Conservation (phyloP, 2,329 filamentous ascomycete genomes). For the Chrysosporium queenslandicum region DNA sequence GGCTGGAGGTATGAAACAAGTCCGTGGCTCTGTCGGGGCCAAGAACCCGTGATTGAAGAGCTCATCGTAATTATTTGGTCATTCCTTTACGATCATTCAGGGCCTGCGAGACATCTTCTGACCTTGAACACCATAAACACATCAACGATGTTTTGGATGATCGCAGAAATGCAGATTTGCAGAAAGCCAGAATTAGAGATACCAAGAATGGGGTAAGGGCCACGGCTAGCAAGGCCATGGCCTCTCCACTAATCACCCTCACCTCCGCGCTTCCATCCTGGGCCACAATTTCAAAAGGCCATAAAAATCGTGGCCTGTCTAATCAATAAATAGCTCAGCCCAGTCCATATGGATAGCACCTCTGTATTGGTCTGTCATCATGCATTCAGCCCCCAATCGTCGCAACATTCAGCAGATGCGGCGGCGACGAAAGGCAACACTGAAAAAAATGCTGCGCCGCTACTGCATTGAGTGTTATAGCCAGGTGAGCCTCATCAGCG, state of each 20-base stretch:
- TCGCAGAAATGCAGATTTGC: too few relatives aligned
- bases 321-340: neutral
- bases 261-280: neutral
- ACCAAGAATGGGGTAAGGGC: neutral
- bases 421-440: neutral
- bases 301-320: neutral
- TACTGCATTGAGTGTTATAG: slow-evolving; percentile 4
- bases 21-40: too few relatives aligned
- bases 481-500: neutral
- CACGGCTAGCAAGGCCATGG: too few relatives aligned
- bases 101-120: too few relatives aligned
- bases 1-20: too few relatives aligned
- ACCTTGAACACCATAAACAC: too few relatives aligned
- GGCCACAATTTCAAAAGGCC: slow-evolving; percentile 2
- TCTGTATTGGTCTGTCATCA: neutral
- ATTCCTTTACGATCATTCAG: too few relatives aligned
- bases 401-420: slow-evolving; percentile 1
- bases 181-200: too few relatives aligned
- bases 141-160: too few relatives aligned
- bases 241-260: slow-evolving; percentile 3
- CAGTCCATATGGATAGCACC: neutral
- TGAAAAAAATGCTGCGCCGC: neutral
- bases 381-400: neutral
- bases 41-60: too few relatives aligned
- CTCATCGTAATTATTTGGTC: too few relatives aligned